Conservation (phyloP, 345 rosid genomes). For the Aegle marmelos region DNA sequence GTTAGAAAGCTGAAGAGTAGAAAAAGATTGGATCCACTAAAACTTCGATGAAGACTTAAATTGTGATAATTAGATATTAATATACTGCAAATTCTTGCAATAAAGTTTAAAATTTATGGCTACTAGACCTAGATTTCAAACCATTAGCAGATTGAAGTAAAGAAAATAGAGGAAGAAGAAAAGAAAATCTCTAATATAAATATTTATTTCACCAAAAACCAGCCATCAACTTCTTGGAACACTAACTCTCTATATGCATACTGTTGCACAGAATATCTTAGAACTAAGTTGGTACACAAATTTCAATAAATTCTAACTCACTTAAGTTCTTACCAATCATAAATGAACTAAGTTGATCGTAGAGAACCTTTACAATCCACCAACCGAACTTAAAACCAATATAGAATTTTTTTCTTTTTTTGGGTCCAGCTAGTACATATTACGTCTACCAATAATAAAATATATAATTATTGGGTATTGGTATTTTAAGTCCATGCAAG, state of each 20-base stretch:
- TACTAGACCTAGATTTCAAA: not conserved
- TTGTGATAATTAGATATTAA: not conserved
- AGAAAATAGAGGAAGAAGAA: not conserved
- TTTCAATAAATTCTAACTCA: not conserved
- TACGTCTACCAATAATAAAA: too few species aligned
- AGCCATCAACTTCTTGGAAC: not conserved
- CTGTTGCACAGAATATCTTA: not conserved
- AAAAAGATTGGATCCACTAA: not conserved
- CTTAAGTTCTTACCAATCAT: not conserved
- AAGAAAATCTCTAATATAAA: not conserved
- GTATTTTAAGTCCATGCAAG: too few species aligned
- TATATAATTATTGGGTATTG: too few species aligned
- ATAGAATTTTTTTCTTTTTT: too few species aligned
- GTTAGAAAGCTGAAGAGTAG: not conserved
- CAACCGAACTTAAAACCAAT: not conserved
- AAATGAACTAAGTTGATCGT: not conserved
- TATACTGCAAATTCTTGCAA: not conserved
- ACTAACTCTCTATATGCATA: not conserved
- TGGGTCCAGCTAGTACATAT: too few species aligned
- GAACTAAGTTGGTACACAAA: not conserved
- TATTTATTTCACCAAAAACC: not conserved
- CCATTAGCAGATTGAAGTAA: not conserved
- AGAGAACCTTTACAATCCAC: not conserved
- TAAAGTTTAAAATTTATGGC: not conserved
- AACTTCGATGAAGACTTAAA: not conserved